These are phyloP conservation scores for Clarkia xantiana DNA, from an alignment of 345 rosid species.

Conservation along the genomic window DNA sequence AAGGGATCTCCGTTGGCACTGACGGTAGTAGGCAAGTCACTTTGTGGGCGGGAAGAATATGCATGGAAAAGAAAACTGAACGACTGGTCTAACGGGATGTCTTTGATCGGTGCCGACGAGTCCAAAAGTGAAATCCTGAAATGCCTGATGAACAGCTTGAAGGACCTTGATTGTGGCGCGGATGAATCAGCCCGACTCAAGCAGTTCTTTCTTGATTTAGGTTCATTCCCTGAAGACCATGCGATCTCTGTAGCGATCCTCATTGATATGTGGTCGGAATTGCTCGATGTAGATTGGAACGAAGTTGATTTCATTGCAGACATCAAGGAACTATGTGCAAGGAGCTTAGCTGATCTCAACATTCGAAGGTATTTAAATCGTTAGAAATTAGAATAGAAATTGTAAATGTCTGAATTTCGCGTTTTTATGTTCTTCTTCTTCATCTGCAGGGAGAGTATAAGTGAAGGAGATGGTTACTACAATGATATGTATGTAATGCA, in stretches of 20 bases:
- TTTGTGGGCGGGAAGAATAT: conserved; percentile 5
- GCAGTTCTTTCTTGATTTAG: conserved; percentile 42
- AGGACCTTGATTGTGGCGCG: conserved; percentile 11
- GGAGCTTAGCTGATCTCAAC: conserved; percentile 23
- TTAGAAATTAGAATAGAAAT: too few species aligned
- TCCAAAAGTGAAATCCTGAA: conserved; percentile 13
- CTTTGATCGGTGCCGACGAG: conserved; percentile 5
- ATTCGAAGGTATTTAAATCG: conserved; percentile 13
- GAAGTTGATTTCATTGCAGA: conserved; percentile 11
- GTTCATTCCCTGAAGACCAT: conserved; percentile 44
- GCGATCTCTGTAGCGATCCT: conserved; percentile 30
- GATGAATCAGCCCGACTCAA: conserved; percentile 1
- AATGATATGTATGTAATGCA: conserved; percentile 27
- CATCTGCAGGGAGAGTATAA: neutral
- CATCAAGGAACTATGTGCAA: conserved; percentile 27
- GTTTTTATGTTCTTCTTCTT: neutral
- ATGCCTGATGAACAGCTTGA: conserved; percentile 31
- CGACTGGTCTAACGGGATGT: conserved; percentile 11
- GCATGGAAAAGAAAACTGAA: neutral
- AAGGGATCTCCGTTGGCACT: conserved; percentile 5
- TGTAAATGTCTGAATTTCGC: too few species aligned
- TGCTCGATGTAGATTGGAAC: conserved; percentile 15
- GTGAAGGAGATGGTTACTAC: conserved; percentile 16
- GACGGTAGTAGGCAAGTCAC: conserved; percentile 6
- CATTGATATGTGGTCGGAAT: conserved; percentile 40